Evolutionary conservation across 352 stramenopile genomes (phyloP).

Genomic region (Pythium brassicae): DNA sequence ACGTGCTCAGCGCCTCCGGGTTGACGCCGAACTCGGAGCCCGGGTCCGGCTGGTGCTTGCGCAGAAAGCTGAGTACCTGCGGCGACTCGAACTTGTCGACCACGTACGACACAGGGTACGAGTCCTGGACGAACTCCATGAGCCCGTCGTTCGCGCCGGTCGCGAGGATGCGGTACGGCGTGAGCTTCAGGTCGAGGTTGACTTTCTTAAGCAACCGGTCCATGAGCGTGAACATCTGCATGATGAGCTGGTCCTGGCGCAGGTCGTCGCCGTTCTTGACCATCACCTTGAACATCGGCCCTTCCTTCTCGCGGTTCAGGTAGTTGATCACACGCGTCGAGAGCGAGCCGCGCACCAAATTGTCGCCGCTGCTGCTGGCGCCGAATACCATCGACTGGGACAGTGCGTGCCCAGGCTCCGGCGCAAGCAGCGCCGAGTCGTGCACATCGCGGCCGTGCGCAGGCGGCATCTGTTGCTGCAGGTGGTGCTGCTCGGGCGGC

Average conservation of each 20-base stretch:
- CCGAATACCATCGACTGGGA: constrained; percentile 51
- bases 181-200: constrained; percentile 97
- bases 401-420: constrained; percentile 18
- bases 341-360: constrained; percentile 62
- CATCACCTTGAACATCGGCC: constrained; percentile 95
- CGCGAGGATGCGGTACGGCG: constrained; percentile 92
- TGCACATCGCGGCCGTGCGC: constrained; percentile 11
- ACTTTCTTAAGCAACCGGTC: constrained; percentile 98
- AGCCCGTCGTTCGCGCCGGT: constrained; percentile 90
- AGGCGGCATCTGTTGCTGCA: background rate
- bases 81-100: constrained; percentile 92
- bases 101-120: constrained; percentile 94
- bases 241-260: constrained; percentile 99
- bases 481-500: constrained; percentile 29
- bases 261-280: constrained; percentile 99
- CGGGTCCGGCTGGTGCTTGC: constrained; percentile 83
- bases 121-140: constrained; percentile 97
- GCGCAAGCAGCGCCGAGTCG: constrained; percentile 5
- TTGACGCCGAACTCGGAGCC: constrained; percentile 84
- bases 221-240: constrained; percentile 99
- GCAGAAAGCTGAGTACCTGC: constrained; percentile 89
- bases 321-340: constrained; percentile 74
- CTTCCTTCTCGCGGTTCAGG: constrained; percentile 76
- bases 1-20: constrained; percentile 93
- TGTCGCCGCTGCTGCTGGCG: constrained; percentile 22